A percentile compares a stretch with the other conserved stretches of the same genome.
Conservation (phyloP, 768 basidiomycete species). For the Serendipita sp. region DNA sequence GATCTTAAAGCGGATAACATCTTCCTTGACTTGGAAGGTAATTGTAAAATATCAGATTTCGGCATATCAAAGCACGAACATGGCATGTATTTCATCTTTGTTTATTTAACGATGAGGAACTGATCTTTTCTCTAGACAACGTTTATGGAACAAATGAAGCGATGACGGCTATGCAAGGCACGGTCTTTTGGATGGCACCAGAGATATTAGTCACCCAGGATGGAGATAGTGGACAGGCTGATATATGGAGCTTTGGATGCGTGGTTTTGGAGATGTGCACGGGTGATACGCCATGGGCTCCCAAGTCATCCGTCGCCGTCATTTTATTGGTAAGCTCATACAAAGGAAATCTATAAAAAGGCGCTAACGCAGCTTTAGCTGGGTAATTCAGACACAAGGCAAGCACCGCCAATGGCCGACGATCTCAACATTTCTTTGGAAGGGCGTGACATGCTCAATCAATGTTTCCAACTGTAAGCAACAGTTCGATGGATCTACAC, state of each 20-base stretch:
- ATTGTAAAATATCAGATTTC: conserved; percentile 97
- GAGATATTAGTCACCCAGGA: conserved; percentile 79
- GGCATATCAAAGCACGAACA: conserved; percentile 90
- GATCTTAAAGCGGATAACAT: conserved; percentile 98
- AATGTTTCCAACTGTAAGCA: conserved; percentile 78
- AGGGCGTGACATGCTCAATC: conserved; percentile 72
- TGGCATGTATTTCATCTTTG: conserved; percentile 12
- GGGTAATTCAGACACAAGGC: conserved; percentile 42
- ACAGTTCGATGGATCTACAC: background rate
- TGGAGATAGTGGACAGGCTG: conserved; percentile 92
- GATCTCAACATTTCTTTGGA: conserved; percentile 58
- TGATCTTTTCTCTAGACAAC: conserved; percentile 36
- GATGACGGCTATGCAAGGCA: conserved; percentile 89
- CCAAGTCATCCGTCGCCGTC: conserved; percentile 78
- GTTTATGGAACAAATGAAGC: conserved; percentile 58
- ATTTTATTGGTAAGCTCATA: conserved; percentile 67
- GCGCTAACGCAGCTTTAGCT: background rate
- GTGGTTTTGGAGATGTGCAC: conserved; percentile 99
- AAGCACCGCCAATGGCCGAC: conserved; percentile 77
- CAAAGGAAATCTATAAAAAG: background rate
- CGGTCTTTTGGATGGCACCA: conserved; percentile 99
- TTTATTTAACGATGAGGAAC: background rate
- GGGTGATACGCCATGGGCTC: conserved; percentile 86
- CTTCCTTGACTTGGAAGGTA: conserved; percentile 77
- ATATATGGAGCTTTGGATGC: conserved; percentile 98